A percentile compares a stretch with the other conserved stretches of the same genome.
These are phyloP conservation scores for Aspergillus kassunensis DNA, from an alignment of 495 filamentous ascomycete genomes.

Conservation along the genomic window DNA sequence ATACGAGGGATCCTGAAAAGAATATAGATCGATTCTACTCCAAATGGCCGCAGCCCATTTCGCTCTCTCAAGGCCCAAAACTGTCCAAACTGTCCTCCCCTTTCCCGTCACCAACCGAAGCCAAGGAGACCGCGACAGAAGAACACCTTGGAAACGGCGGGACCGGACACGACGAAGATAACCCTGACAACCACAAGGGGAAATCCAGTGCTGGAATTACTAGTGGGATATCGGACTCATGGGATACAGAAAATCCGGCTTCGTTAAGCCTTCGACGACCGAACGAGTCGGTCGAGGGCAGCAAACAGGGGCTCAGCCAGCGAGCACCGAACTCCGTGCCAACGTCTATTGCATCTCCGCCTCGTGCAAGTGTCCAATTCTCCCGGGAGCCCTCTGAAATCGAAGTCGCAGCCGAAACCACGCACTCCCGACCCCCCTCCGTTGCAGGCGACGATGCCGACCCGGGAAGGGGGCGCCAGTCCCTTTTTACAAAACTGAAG, in stretches of 20 bases:
- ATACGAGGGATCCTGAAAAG: constrained; percentile 21
- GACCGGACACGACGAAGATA: not conserved
- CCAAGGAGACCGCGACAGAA: constrained; percentile 17
- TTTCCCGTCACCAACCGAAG: constrained; percentile 33
- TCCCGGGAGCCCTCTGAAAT: constrained; percentile 45
- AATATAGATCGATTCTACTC: constrained; percentile 16
- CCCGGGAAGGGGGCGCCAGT: constrained; percentile 51
- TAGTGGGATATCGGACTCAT: constrained; percentile 15
- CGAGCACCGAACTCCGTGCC: constrained; percentile 27
- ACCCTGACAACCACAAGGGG: constrained; percentile 16
- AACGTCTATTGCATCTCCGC: constrained; percentile 42
- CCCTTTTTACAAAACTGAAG: constrained; percentile 66
- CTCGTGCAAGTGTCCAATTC: constrained; percentile 63
- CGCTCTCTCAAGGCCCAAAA: constrained; percentile 17
- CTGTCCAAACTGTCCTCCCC: constrained; percentile 28
- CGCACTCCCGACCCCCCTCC: constrained; percentile 53
- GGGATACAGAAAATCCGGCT: constrained; percentile 20
- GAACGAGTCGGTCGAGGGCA: constrained; percentile 24
- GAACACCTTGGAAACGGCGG: constrained; percentile 16
- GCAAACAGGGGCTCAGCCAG: constrained; percentile 20
- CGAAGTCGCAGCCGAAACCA: constrained; percentile 32
- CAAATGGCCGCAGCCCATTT: constrained; percentile 24
- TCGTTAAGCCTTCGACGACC: constrained; percentile 27
- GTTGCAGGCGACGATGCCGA: constrained; percentile 54
- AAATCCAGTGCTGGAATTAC: constrained; percentile 15